Base-by-base conservation (phyloP, 2,329 filamentous ascomycete genomes). In the Ophiostoma fasciatum region DNA sequence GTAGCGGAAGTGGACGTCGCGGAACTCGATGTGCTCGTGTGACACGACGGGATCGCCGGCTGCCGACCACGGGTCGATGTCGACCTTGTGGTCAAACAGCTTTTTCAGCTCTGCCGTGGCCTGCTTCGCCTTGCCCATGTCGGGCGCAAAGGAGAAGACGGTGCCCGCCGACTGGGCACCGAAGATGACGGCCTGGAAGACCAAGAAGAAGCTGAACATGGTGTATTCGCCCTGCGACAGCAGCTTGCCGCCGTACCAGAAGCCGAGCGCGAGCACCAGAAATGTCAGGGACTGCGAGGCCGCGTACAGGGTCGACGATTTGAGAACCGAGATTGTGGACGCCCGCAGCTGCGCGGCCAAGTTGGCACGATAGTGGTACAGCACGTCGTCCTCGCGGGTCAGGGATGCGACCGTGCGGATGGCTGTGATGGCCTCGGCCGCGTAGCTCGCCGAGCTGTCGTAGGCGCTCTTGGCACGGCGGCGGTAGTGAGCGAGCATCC, bases 391-490 rank as follows among this genome's bases (percentile, higher is more conserved):
- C 58, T 98, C 90, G 9, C 88, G 74, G 0, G 87, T 94, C 30
- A 98, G 68, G 8, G 84, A 82, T 4, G 87, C 88, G 9, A 96
- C 87, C 3, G 90, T 96, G 35, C 88, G 80, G 46, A 96, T 94
- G 7, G 87, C 82, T 3, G 83, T 87, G 22, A 92, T 93, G 29
- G 87, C 87, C 57, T 98, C 90, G 31, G 87, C 90, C 10, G 90
- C 90, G 51, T 81, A 93, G 38, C 78, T 79, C 7, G 88, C 88
- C 40, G 83, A 88, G 39, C 69, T 62, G 51, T 83, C 70, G 52
- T 96, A 87, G 4, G 83, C 78, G 45, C 66, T 65, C 62, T 90
- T 92, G 2, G 84, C 78, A 18, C 82, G 78, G 26, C 67, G 68
- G 59, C 82, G 81, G 62, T 84, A 94, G 45, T 74, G 70, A 2